These are phyloP conservation scores for Danielia reshetovae DNA, from an alignment of 805 yeast genomes.

Conservation along the genomic window DNA sequence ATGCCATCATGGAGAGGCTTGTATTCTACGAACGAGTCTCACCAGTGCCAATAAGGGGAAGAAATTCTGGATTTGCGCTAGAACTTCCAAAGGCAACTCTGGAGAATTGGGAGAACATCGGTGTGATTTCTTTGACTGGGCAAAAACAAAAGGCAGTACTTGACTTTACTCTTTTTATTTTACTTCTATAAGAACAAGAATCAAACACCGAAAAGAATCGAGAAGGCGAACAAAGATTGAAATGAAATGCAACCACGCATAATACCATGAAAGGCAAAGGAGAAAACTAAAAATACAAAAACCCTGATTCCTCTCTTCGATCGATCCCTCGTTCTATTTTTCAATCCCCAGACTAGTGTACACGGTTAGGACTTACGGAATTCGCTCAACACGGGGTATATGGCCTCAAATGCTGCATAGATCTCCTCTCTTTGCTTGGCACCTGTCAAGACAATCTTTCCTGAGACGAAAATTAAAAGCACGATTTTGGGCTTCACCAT, in stretches of 20 bases:
- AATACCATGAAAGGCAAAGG: constrained; percentile 1
- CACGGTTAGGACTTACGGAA: constrained; percentile 68
- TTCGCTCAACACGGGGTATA: constrained; percentile 96
- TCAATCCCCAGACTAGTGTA: constrained; percentile 2
- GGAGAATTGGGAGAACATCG: constrained; percentile 14
- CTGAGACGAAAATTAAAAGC: constrained; percentile 89
- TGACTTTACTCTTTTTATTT: background rate
- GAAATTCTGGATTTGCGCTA: constrained; percentile 31
- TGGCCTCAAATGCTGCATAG: constrained; percentile 96
- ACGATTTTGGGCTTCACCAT: constrained; percentile 99
- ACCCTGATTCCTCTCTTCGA: constrained; percentile 1
- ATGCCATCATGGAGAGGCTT: constrained; percentile 24
- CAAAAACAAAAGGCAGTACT: constrained; percentile 3
- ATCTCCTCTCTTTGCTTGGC: constrained; percentile 99
- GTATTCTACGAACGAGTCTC: constrained; percentile 27
- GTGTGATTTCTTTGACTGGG: constrained; percentile 17
- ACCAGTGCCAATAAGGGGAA: constrained; percentile 24
- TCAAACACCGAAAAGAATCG: background rate
- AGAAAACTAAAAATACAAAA: constrained; percentile 7
- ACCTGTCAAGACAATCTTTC: constrained; percentile 96
- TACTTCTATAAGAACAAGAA: background rate
- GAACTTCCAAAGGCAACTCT: constrained; percentile 11
- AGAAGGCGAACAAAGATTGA: background rate
- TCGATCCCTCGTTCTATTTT: background rate
- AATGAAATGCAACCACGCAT: constrained; percentile 3